These are phyloP conservation scores for Litchi chinensis DNA, from an alignment of 345 rosid genomes.

Conservation along the genomic window DNA sequence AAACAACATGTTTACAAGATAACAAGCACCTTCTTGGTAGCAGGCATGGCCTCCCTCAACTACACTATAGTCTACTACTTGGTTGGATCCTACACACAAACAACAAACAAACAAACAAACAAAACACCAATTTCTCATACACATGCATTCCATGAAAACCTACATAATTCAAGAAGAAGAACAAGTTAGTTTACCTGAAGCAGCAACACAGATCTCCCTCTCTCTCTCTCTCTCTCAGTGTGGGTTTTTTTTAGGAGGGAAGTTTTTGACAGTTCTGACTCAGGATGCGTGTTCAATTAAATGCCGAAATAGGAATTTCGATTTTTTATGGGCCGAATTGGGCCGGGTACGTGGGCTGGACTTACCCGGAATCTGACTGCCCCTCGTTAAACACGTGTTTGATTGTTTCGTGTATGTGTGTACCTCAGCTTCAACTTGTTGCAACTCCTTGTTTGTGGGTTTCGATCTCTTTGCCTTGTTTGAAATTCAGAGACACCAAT, in stretches of 20 bases:
- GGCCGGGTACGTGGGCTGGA: not conserved
- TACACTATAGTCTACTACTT: too few species aligned
- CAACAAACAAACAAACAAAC: not conserved
- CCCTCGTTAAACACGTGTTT: not conserved
- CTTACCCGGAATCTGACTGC: not conserved
- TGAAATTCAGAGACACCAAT: not conserved
- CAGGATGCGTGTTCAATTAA: not conserved
- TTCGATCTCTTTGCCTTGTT: not conserved
- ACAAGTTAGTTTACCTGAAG: not conserved
- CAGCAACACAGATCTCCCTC: conserved; percentile 18
- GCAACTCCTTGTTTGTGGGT: not conserved
- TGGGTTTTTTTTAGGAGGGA: conserved; percentile 17
- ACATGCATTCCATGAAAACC: not conserved
- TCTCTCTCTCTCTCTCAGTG: not conserved
- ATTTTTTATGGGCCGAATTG: not conserved
- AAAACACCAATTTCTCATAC: not conserved
- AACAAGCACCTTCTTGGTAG: conserved; percentile 28
- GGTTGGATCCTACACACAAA: conserved; percentile 3
- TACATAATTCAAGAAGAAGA: not conserved
- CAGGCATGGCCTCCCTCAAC: conserved; percentile 27
- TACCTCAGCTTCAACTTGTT: not conserved
- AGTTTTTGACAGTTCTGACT: conserved; percentile 10
- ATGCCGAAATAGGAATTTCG: not conserved
- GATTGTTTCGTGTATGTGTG: not conserved
- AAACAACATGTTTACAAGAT: not conserved